Evolutionary conservation across 495 filamentous ascomycete genomes (phyloP).

Genomic region (Aspergillus campestris): DNA sequence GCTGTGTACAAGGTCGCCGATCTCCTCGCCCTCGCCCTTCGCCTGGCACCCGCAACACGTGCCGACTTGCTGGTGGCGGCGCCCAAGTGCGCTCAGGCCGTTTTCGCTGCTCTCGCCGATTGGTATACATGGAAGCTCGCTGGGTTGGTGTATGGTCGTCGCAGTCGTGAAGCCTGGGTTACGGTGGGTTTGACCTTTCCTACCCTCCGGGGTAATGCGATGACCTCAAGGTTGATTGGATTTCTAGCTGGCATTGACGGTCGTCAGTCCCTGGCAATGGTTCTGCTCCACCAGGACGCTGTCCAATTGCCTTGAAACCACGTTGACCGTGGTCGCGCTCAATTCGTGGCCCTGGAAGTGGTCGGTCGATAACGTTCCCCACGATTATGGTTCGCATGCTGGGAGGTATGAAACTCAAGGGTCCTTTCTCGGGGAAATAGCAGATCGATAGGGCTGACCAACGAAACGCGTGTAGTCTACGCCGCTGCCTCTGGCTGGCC

Average conservation of each 20-base stretch:
- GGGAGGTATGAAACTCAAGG: conserved; percentile 4
- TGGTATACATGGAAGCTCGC: conserved; percentile 86
- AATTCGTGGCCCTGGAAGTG: conserved; percentile 82
- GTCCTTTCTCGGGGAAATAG: background rate
- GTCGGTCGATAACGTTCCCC: conserved; percentile 18
- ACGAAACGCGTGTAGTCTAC: conserved; percentile 31
- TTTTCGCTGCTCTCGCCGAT: conserved; percentile 72
- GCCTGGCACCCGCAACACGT: conserved; percentile 37
- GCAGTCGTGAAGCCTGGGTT: conserved; percentile 56
- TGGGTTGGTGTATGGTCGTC: conserved; percentile 57
- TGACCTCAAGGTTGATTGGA: conserved; percentile 2
- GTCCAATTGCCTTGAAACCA: conserved; percentile 89
- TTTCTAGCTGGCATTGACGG: conserved; percentile 50
- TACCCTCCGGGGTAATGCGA: background rate
- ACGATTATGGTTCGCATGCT: background rate
- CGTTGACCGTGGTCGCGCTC: conserved; percentile 71
- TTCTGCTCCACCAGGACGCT: conserved; percentile 90
- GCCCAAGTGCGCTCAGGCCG: conserved; percentile 68
- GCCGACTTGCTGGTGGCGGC: conserved; percentile 59
- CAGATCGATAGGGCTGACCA: conserved; percentile 1
- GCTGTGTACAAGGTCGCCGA: conserved; percentile 58
- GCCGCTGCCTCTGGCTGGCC: conserved; percentile 63
- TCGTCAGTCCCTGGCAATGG: conserved; percentile 92
- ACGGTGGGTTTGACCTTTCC: conserved; percentile 44
- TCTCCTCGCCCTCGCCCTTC: conserved; percentile 41